phyloP scores from a whole-genome alignment of 805 yeast species.

The Wickerhamiella siamensis region DNA sequence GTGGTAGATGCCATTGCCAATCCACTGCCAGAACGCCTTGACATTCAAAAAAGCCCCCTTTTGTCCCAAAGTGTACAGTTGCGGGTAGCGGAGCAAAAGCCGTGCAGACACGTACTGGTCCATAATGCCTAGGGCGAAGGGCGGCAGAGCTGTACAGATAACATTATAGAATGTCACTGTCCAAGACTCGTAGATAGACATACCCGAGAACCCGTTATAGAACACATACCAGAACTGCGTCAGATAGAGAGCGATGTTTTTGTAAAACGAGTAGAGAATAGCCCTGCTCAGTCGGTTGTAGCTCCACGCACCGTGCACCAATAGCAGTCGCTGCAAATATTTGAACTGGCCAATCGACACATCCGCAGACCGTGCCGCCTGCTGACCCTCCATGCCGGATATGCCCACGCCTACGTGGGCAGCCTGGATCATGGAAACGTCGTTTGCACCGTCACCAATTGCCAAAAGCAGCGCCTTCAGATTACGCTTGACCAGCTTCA shows the following conservation, averaged over 20 bases:
- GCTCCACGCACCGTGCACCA: constrained; percentile 97
- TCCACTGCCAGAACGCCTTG: constrained; percentile 94
- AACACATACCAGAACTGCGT: constrained; percentile 98
- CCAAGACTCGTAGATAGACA: constrained; percentile 95
- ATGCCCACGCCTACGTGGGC: constrained; percentile 99
- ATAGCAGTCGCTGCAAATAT: constrained; percentile 61
- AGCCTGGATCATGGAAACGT: constrained; percentile 97
- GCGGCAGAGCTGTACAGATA: constrained; percentile 86
- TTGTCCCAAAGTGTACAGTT: constrained; percentile 82
- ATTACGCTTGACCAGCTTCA: constrained; percentile 79
- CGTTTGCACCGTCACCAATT: constrained; percentile 98
- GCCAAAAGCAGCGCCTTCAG: constrained; percentile 64
- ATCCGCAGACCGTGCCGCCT: constrained; percentile 97
- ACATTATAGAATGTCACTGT: constrained; percentile 92
- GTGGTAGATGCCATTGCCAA: constrained; percentile 86
- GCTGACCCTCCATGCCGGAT: constrained; percentile 99
- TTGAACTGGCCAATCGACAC: constrained; percentile 92
- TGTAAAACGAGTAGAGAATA: constrained; percentile 86
- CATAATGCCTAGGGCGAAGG: constrained; percentile 89
- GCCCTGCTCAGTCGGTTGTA: constrained; percentile 90
- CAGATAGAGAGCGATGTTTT: constrained; percentile 90
- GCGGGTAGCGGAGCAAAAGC: constrained; percentile 81
- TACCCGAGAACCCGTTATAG: constrained; percentile 84
- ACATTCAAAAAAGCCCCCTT: constrained; percentile 79
- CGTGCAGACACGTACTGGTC: constrained; percentile 93